Conservation (phyloP, 768 basidiomycete species). For the Ramaria sp. region DNA sequence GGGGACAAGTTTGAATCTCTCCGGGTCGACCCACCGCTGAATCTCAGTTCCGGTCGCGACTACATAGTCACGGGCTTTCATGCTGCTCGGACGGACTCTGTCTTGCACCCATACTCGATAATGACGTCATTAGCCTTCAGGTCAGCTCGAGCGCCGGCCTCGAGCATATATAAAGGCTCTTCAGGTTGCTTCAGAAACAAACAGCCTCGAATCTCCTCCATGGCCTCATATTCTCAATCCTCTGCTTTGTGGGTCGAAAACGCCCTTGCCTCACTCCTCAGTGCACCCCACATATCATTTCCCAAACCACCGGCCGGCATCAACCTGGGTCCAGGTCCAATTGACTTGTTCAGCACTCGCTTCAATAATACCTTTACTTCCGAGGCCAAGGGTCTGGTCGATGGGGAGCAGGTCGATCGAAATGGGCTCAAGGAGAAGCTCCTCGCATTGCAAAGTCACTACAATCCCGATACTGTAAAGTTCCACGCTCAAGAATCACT, state of each 20-base stretch:
- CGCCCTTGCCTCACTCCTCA: background rate
- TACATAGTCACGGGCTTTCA: too few species aligned
- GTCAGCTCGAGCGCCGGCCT: too few species aligned
- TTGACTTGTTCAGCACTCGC: conserved; percentile 4
- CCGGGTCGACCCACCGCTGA: too few species aligned
- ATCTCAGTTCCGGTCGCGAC: too few species aligned
- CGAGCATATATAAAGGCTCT: background rate
- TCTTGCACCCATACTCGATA: too few species aligned
- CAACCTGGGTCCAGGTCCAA: conserved; percentile 1
- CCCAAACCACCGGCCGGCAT: background rate
- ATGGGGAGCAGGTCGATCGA: background rate
- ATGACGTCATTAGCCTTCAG: too few species aligned
- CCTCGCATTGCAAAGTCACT: conserved; percentile 4
- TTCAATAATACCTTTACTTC: conserved; percentile 4
- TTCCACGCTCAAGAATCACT: background rate
- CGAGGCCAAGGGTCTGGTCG: background rate
- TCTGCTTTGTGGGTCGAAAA: background rate
- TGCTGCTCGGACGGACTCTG: too few species aligned
- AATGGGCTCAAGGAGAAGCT: conserved; percentile 4
- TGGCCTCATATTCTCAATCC: background rate
- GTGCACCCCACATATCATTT: background rate
- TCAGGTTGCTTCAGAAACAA: background rate
- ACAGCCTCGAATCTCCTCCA: background rate
- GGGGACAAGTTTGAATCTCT: too few species aligned
- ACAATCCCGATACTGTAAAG: conserved; percentile 2